A percentile compares a stretch with the other conserved stretches of the same genome.
These are phyloP conservation scores for Lactarius akahatsu DNA, from an alignment of 768 basidiomycete genomes.

Conservation along the genomic window DNA sequence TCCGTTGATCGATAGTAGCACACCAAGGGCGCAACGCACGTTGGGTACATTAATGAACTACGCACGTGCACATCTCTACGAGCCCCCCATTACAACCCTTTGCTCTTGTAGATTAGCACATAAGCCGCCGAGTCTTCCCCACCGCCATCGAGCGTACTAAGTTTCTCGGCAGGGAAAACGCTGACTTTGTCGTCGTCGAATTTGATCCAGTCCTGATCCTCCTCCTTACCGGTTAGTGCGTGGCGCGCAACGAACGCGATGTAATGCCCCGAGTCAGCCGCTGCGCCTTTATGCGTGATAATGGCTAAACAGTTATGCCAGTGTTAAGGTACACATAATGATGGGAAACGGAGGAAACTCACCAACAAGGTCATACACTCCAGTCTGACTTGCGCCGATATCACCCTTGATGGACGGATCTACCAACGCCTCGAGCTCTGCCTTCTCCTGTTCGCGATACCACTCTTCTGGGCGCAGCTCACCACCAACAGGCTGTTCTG, in stretches of 20 bases:
- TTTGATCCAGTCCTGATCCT: conserved; percentile 90
- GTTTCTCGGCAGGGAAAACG: conserved; percentile 79
- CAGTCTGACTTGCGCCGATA: conserved; percentile 71
- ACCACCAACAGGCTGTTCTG: conserved; percentile 34
- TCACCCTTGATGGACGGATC: conserved; percentile 63
- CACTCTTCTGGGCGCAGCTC: conserved; percentile 66
- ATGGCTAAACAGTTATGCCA: conserved; percentile 53
- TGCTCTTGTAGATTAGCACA: conserved; percentile 80
- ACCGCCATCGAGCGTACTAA: conserved; percentile 84
- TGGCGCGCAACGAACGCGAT: conserved; percentile 67
- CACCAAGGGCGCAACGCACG: neutral
- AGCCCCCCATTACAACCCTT: conserved; percentile 36
- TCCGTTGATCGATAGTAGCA: neutral
- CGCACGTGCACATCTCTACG: conserved; percentile 4
- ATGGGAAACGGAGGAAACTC: conserved; percentile 35
- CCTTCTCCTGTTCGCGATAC: conserved; percentile 62
- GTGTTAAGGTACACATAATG: conserved; percentile 10
- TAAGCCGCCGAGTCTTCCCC: conserved; percentile 90
- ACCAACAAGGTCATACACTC: conserved; percentile 92
- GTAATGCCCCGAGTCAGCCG: conserved; percentile 94
- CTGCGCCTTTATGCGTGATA: conserved; percentile 95
- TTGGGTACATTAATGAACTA: conserved; percentile 16
- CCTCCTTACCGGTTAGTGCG: conserved; percentile 41
- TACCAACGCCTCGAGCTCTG: conserved; percentile 63
- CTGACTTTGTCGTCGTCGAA: conserved; percentile 97